Evolutionary conservation across 2,329 filamentous ascomycete species (phyloP).

Genomic region (Immersiporthe knoxdaviesiana): DNA sequence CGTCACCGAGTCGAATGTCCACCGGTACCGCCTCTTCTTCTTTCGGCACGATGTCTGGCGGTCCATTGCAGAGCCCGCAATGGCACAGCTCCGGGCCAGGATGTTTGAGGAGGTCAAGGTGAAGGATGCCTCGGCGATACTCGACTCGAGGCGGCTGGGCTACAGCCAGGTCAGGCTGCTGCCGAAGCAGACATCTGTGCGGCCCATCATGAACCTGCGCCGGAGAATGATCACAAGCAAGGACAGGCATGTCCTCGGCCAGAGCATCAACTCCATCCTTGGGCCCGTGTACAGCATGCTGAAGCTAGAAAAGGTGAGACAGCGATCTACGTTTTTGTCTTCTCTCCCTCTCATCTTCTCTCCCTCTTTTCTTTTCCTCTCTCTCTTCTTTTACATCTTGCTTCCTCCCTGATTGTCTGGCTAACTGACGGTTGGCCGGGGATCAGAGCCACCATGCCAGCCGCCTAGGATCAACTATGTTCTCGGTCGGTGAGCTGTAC

Average conservation of each 20-base stretch:
- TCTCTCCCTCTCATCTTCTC: not conserved
- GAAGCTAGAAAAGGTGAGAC: constrained; percentile 72
- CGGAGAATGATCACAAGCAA: constrained; percentile 58
- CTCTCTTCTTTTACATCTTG: too few species aligned
- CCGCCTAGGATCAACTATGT: constrained; percentile 76
- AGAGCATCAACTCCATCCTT: constrained; percentile 67
- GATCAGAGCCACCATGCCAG: constrained; percentile 53
- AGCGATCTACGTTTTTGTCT: not conserved
- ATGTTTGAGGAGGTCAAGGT: constrained; percentile 80
- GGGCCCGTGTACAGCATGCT: constrained; percentile 76
- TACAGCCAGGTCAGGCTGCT: constrained; percentile 80
- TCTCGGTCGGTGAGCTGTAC: constrained; percentile 82
- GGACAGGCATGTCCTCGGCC: constrained; percentile 58
- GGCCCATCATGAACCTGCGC: constrained; percentile 86
- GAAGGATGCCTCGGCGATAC: constrained; percentile 57
- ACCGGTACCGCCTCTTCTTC: constrained; percentile 84
- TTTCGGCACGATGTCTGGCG: constrained; percentile 95
- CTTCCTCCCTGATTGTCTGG: too few species aligned
- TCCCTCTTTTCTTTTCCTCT: too few species aligned
- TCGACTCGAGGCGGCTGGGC: constrained; percentile 69
- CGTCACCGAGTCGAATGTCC: constrained; percentile 83
- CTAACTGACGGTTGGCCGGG: constrained; percentile 19
- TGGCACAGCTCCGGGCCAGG: constrained; percentile 65
- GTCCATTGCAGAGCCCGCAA: constrained; percentile 71
- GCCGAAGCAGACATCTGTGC: constrained; percentile 75